Evolutionary conservation across 139 green algal genomes (phyloP), one percentile per base, ranked within the genome.

Genomic region (Cymbomonas tetramitiformis): DNA sequence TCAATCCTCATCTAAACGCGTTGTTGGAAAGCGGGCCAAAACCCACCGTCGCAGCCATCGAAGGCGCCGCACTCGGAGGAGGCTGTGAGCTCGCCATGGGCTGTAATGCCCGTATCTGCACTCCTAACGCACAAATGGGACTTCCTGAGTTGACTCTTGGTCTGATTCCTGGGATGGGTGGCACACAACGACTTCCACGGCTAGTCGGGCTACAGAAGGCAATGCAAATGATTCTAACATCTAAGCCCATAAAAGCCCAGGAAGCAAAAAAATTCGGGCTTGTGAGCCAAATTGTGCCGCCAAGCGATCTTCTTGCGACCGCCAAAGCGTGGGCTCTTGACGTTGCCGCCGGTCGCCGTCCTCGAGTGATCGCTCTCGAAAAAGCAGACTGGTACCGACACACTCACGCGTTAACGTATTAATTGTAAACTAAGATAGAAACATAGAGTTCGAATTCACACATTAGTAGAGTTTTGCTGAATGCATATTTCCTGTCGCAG

Each of bases 131-230:
- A 4, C 57, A 77, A 47, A 58, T 97, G 25, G 92, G 91, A 18
- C 78, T 99, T 56, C 92, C 92, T 7, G 92, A 99, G 76, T 75
- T 99, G 59, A 71, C 86, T 54, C 79, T 97, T 18, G 89, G 90
- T 49, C 94, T 97, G 66, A 87, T 97, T 28, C 89, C 89, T 12
- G 92, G 92, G 19, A 96, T 99, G 76, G 92, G 92, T 9, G 92
- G 92, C 64, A 99, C 92, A 2, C 72, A 99, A 76, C 74, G 92
- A 33, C 73, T 99, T 67, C 92, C 92, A 1, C 77, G 92, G 29
- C 71, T 96, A n/a, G 87, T 96, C 31, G 92, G 92, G 15, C 69
- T 99, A 57, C 65, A 87, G 50, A 91, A 89, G 63, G 83, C 71
- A 0, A 58, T 84, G 5, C 70, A 94, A 65, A 95, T 96, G 84